Base-by-base conservation (phyloP, 352 stramenopile species). In the Pythium volutum region DNA sequence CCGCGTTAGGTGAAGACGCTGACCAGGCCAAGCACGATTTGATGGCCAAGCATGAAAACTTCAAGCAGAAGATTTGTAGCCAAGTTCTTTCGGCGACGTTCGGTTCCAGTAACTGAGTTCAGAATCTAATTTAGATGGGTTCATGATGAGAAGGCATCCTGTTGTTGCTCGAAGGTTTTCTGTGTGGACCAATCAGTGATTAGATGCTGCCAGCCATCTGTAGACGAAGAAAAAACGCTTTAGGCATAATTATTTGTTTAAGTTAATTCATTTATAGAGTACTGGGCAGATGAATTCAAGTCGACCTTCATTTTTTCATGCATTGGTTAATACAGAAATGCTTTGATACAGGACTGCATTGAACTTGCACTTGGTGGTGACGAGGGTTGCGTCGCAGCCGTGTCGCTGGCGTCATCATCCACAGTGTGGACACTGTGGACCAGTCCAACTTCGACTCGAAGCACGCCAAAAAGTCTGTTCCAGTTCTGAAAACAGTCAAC, bases 291-390 rank as follows among this genome's bases (percentile, higher is more conserved):
- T n/a, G n/a, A n/a, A n/a, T n/a, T n/a, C n/a, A n/a, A n/a, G n/a
- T 23, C 14, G 14, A 29, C 18, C 5, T 55, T 10, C 20, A 45
- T 45, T 45, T 15, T 43, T 26, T 45, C n/a, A 57, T 33, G 29
- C 43, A 41, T 55, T 9, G 27, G 20, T 20, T 29, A 41, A 55
- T 1, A 7, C 10, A 27, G 36, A 43, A 38, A 57, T 39, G 1
- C 2, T 4, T 39, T 53, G 22, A 25, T 26, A 31, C 6, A 58
- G 45, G 41, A 33, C 11, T 15, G 39, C 27, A 45, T 69, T 69
- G 62, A 69, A 69, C 62, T 64, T 69, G 53, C 52, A 63, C 47
- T 23, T 69, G 47, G 39, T 34, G 31, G 42, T 67, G 60, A 67
- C 62, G 55, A 69, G 62, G 62, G 62, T 57, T 69, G 62, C 47